These are phyloP conservation scores for Colletotrichum chrysophilum DNA, from an alignment of 2,329 filamentous ascomycete species.

Conservation along the genomic window DNA sequence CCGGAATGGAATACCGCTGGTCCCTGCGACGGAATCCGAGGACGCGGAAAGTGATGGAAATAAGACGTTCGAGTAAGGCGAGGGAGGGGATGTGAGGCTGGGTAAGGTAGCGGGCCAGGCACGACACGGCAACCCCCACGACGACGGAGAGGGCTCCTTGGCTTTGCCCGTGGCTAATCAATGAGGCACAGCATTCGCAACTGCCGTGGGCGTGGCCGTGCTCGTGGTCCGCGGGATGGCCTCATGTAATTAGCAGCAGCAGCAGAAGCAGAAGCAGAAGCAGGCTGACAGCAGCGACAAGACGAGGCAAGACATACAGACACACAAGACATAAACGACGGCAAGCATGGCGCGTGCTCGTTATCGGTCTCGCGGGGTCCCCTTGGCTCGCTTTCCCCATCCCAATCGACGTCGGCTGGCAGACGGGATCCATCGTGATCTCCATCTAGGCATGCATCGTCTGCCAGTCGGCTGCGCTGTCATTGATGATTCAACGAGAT, in stretches of 20 bases:
- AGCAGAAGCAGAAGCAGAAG: neutral
- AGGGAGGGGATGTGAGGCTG: neutral
- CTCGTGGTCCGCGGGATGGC: neutral
- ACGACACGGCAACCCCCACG: neutral
- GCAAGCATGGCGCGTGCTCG: neutral
- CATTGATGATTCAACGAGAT: neutral
- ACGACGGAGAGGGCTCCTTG: neutral
- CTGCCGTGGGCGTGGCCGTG: neutral
- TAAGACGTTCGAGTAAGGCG: neutral
- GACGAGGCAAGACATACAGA: neutral
- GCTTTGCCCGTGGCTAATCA: neutral
- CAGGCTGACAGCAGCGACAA: neutral
- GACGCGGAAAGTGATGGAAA: neutral
- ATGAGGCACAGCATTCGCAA: neutral
- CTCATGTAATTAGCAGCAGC: neutral
- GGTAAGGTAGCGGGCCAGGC: neutral
- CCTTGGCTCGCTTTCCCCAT: neutral
- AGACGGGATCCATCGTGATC: neutral
- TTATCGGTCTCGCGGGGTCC: slow-evolving; percentile 11
- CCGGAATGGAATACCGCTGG: neutral
- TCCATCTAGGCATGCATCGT: neutral
- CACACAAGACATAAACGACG: neutral
- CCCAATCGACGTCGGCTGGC: neutral
- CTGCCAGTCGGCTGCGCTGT: neutral
- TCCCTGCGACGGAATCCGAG: slow-evolving; percentile 11